Base-by-base conservation (phyloP, 2,329 filamentous ascomycete species). In the Gaeumannomyces sp. region DNA sequence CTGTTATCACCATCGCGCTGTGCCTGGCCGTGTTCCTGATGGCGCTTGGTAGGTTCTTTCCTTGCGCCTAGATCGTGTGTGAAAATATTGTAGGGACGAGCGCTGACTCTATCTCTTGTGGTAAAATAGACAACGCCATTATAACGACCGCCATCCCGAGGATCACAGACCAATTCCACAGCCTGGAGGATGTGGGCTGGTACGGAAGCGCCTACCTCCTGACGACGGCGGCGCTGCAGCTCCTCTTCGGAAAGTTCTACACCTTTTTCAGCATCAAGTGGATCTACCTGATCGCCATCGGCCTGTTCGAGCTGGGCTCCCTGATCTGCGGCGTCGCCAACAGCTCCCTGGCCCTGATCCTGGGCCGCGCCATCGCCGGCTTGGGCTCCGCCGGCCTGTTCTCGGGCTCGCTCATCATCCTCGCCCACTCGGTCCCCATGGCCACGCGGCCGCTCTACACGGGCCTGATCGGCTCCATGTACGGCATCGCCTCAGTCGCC, bases 1-100 rank as follows among this genome's bases (percentile, higher is more conserved):
- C 7, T 3, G 68, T 81, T 11, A 79, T 81, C 65, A 73, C 73
- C n/a, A 69, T 79, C 6, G 79, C 79, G 1, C 68, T 81, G 65
- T 80, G 77, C 66, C 69, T 81, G 27, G 76, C 74, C 58, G 78
- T 81, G 10, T 80, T 81, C 65, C 72, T 80, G 56, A 76, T 80
- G 71, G 78, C 78, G 3, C 70, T 81, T 19, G 62, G 62, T 64
- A 16, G 10, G 62, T 25, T 27, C 8, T 28, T n/a, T 27, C 16
- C 25, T n/a, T 11, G 33, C 11, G 31, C n/a, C 56, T 16, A 59
- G 6, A 28, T 22, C 57, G n/a, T 16, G 2, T 13, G 35, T 33
- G 10, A 16, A 38, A 13, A 14, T 14, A 16, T 38, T 5, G 13
- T 6, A 19, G 11, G 22, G 8, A 11, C 45, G 25, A 14, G 57